phyloP scores from a whole-genome alignment of 2,329 filamentous ascomycete species.

The Botrytis elliptica region DNA sequence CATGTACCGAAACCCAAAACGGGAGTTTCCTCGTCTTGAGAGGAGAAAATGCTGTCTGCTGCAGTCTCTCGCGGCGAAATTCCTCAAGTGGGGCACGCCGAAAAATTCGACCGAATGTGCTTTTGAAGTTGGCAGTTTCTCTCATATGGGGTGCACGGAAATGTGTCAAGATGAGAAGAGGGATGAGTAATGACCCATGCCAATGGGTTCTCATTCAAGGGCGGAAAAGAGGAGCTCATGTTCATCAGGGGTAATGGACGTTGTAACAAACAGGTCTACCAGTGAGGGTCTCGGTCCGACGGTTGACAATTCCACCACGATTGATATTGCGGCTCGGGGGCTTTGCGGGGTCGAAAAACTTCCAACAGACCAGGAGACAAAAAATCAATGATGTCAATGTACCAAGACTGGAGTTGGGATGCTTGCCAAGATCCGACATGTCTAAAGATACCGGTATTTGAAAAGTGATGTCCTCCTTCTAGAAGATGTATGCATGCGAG shows the following conservation, averaged over 20 bases:
- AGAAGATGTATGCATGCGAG: background rate
- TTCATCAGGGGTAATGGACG: background rate
- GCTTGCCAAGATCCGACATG: background rate
- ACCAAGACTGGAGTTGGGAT: background rate
- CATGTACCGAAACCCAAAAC: constrained; percentile 9
- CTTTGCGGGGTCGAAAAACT: constrained; percentile 1
- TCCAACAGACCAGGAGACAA: background rate
- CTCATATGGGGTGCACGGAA: background rate
- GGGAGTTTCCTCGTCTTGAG: constrained; percentile 10
- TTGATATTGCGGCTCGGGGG: constrained; percentile 2
- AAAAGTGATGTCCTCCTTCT: background rate
- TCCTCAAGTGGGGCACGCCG: constrained; percentile 3
- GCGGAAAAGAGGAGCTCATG: background rate
- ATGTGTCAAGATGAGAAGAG: constrained; percentile 1
- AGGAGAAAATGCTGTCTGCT: background rate
- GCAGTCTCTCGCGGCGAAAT: background rate
- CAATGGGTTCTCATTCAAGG: background rate
- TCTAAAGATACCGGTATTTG: background rate
- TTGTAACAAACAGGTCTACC: background rate
- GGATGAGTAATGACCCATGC: background rate
- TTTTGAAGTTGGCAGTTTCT: background rate
- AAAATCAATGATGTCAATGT: constrained; percentile 10
- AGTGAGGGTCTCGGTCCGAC: background rate
- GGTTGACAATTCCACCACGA: background rate
- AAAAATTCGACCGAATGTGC: constrained; percentile 11